Base-by-base conservation (phyloP, 2,329 filamentous ascomycete genomes). In the Madurella mycetomatis region DNA sequence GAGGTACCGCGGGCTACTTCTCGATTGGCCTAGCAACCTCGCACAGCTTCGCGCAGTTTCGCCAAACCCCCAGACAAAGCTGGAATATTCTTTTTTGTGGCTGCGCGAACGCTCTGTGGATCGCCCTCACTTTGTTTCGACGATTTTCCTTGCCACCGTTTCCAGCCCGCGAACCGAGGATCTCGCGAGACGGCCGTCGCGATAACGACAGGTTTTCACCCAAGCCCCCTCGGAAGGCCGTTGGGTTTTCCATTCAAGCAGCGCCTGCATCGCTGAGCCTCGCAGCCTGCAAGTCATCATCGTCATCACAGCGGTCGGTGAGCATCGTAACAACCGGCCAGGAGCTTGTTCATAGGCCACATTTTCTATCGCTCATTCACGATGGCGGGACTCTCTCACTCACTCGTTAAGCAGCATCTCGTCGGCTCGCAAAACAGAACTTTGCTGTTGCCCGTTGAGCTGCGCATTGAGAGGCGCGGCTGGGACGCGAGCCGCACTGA, bases 11-110 rank as follows among this genome's bases (percentile, higher is more conserved):
- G 17, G 40, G 57, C 19, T 60, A 62, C 60, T 57, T 62, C 54
- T 52, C 47, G 59, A 59, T 60, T 58, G 57, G 49, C 61, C 61
- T 58, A 51, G 60, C 60, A 63, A 61, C 62, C 52, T 49, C 51
- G 45, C 37, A 55, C 53, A 50, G 39, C 48, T 56, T 49, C 51
- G 45, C 37, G 57, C 53, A 50, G 39, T 46, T 56, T 51, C 57
- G 47, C 37, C 48, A 50, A n/a, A 30, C 25, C 52, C 45, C 61
- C 54, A 56, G 53, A 58, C 46, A 41, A n/a, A 19, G 39, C 57
- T 64, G 54, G 62, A 64, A 64, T 17, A 41, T 64, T 64, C 62
- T 55, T 47, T 54, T 16, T 7, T 7, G 7, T 25, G 25, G 25
- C 25, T 25, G 25, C 3, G 3, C 7, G 25, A 25, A 3, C 25